Evolutionary conservation across 78 protist genomes (phyloP), one percentile per base, ranked within the genome.

Genomic region (Trichosphaerium sp.): DNA sequence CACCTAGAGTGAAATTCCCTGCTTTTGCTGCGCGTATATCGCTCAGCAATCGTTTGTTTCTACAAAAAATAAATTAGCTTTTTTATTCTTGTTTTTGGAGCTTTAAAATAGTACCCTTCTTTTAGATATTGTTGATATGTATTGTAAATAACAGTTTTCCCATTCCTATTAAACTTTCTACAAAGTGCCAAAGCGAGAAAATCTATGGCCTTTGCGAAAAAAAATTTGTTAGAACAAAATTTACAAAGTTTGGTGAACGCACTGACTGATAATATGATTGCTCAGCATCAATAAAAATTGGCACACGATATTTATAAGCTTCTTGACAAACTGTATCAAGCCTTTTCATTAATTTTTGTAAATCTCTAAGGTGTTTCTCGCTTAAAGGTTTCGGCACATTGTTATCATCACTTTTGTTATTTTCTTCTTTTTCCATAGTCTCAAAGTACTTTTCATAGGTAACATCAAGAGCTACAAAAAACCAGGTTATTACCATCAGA

Each of bases 181-280:
- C 78, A 42, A 48, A 59, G 61, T 18, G 83, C 41, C 42, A 78
- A 40, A 3, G 83, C 37, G 1, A 78, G 11, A 29, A 70, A 71
- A 34, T 78, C 78, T 41, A 78, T 78, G 18, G 77, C 75, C 31
- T n/a, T n/a, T n/a, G n/a, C n/a, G n/a, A n/a, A n/a, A n/a, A n/a
- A n/a, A n/a, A n/a, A n/a, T n/a, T n/a, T n/a, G n/a, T n/a, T n/a
- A n/a, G n/a, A n/a, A n/a, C n/a, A n/a, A n/a, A n/a, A n/a, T n/a
- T n/a, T n/a, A n/a, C n/a, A n/a, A n/a, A n/a, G n/a, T n/a, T n/a
- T n/a, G n/a, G n/a, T n/a, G n/a, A n/a, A n/a, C n/a, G n/a, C n/a
- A n/a, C n/a, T n/a, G 47, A 41, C 65, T 78, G 83, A 60, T 68
- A 78, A 64, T 69, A 78, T 11, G 71, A 31, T 39, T 78, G 83